Base-by-base conservation (phyloP, 352 stramenopile species). In the Phytophthora rubi region DNA sequence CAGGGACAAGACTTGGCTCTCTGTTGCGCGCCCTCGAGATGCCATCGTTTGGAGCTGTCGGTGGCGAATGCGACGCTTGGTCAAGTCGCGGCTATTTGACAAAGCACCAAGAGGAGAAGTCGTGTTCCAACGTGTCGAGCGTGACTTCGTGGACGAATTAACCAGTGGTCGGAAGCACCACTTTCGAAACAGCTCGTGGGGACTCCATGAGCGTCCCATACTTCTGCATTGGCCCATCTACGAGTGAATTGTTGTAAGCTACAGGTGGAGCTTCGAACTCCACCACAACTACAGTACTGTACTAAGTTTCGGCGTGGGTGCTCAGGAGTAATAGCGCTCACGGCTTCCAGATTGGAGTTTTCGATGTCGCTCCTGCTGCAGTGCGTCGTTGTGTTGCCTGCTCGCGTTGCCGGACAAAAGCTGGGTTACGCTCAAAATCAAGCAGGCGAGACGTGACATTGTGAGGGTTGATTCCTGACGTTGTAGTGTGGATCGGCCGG, bases 1-100 rank as follows among this genome's bases (percentile, higher is more conserved):
- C 2, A 93, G 57, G 18, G 76, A 78, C 6, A 93, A 73, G 57
- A 93, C 83, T 53, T 93, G 81, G 30, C 66, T 61, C n/a, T 85
- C 77, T 12, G 12, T 32, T 18, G 54, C 42, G 12, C 54, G 64
- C 13, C 53, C 57, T 60, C 64, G 59, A 63, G 69, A 73, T 15
- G 53, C 48, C 64, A 76, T 76, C 8, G 13, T 44, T 60, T 45
- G 28, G 30, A 53, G 48, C 12, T 48, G 15, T 13, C n/a, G n/a
- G 15, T 16, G 13, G 10, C 10, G 35, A 42, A 42, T 53, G 59
- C 53, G 49, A 55, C 51, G 37, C 60, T 53, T 61, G 16, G 15
- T 13, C 1, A 5, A 13, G 12, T 42, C 15, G 35, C 35, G 35
- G 15, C 35, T 42, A 42, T 42, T 42, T 42, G 35, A 9, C 23